Evolutionary conservation across 305 asterid genomes (phyloP), one percentile per base, ranked within the genome.

Genomic region (Plantago coronopus): DNA sequence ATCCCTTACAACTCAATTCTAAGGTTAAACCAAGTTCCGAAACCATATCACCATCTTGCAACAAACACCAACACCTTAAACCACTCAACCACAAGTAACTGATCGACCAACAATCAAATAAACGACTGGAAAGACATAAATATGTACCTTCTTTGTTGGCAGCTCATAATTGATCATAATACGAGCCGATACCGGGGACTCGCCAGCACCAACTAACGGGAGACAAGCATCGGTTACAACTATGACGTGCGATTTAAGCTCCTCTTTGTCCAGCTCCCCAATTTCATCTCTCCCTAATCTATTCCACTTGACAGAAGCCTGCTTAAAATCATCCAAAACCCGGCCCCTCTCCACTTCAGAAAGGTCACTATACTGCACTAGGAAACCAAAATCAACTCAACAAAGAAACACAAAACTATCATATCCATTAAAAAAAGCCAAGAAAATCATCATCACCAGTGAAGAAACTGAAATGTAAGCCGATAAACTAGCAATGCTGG

Each of bases 181-280:
- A 31, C 89, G 94, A 65, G 90, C 84, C 62, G 62, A 61, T 37
- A 87, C 66, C 54, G 87, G 82, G n/a, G 72, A 82, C 76, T 93
- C 99, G 17, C 77, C 81, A 13, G 87, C 74, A 59, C 86, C 83
- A 59, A 85, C 69, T 43, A 85, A 78, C 6, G 96, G 99, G 72
- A 93, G 85, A 70, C 97, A 93, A 57, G 85, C 93, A 82, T 93
- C 99, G 0, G 97, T 89, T 42, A 85, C 87, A 66, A 89, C 83
- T 48, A 93, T 61, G 83, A 93, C 64, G 62, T 78, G 84, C 5
- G 94, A 87, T 69, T 83, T 83, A 21, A 49, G 62, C 66, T 76
- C 86, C 72, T 76, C 82, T 57, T 70, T 71, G 53, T 70, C 86
- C 18, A 57, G 68, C 27, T 73, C 84, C 65, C 67, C 78, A 59